Base-by-base conservation (phyloP, 176 grass and related monocot species). In the Dendrocalamus sinicus region DNA sequence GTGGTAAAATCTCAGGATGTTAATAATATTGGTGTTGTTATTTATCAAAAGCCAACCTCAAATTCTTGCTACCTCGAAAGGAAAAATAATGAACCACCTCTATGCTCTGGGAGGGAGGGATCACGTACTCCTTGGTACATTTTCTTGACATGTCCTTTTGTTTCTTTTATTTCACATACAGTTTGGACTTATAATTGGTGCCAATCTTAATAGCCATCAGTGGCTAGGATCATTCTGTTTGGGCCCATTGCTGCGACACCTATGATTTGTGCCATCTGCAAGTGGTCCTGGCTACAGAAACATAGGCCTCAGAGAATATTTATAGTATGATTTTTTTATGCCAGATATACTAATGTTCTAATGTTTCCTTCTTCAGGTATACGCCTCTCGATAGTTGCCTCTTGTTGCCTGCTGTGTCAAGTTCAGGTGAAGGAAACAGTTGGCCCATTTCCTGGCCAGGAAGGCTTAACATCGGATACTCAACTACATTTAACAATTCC, bases 41-140 rank as follows among this genome's bases (percentile, higher is more conserved):
- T 98, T 89, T 98, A 98, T 82, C 93, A 98, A 83, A 98, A 98
- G 48, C 88, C 90, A 2, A 62, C 84, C 68, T 89, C 93, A 79
- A 91, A 98, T 84, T 84, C 88, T 73, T 98, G 91, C 87, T 95
- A 94, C 67, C 35, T 84, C 61, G 64, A 88, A 66, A 92, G 96
- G 58, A 91, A 81, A 75, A 71, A 68, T 59, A 83, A 73, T 22
- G 79, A 75, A 69, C 91, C 91, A 9, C 81, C 93, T 76, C 66
- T 94, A 28, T 98, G 93, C 45, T 64, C 75, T 44, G 73, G 78
- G 71, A 88, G 61, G 70, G 89, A 88, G 73, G 43, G 47, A 85
- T 45, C 75, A 50, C 61, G 51, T 86, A 82, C 85, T 63, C 89
- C 93, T 66, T 94, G 91, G 96, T 95, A 97, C 64, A 62, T 53